Base-by-base conservation (phyloP, 805 yeast species). In the Metschnikowia similis region DNA sequence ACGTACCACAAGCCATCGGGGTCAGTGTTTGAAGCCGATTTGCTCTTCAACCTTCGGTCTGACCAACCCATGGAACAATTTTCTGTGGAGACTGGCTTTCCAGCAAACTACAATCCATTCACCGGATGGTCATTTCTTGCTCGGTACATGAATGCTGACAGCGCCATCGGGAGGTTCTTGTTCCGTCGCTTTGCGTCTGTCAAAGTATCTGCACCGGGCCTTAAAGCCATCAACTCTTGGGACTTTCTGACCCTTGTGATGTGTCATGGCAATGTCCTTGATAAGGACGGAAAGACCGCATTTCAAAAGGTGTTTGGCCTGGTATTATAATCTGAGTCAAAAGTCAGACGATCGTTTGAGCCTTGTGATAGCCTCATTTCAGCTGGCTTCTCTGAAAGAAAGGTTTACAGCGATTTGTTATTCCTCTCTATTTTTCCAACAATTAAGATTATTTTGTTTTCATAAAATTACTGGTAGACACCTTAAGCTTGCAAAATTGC, bases 11-110 rank as follows among this genome's bases (percentile, higher is more conserved):
- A 67, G 40, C 61, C 63, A 11, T 67, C 81, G 34, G 76, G 76
- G 61, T 71, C 80, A 0, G 58, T 84, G 16, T 70, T 79, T 52
- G 81, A 76, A 56, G 89, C 84, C 11, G 89, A 85, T 62, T 61
- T 84, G 50, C 58, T 84, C 32, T 79, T 84, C 66, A 82, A 83
- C 60, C 67, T 83, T 54, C 56, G 57, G 3, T 83, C 82, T 10
- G 69, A 71, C 32, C 57, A 48, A 28, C 54, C 58, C 5, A 57
- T 70, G 55, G 76, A 72, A 49, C 84, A 79, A 56, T 77, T 63
- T 57, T 66, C 73, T 26, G 66, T 71, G 1, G 69, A 55, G 35
- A 56, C 68, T 7, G 87, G 84, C 31, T 83, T 70, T 53, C 70
- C 71, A 8, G 70, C 65, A 5, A 63, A 62, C 7, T 64, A 57